Evolutionary conservation across 176 grass and related monocot genomes (phyloP).

Genomic region (Bonia amplexicaulis): DNA sequence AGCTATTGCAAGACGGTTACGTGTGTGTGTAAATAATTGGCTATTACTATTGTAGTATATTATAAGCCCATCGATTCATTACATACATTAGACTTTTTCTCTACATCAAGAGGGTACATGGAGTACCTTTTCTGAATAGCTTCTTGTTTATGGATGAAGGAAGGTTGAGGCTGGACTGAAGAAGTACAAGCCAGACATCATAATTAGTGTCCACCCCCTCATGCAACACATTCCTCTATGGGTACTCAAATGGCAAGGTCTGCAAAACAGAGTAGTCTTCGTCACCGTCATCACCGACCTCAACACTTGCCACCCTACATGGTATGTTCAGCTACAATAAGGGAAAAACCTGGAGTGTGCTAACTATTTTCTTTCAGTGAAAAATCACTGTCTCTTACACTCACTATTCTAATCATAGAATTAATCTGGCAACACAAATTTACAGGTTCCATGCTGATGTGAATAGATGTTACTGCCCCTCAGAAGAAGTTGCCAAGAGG

Average conservation of each 20-base stretch:
- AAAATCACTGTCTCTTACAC: not conserved
- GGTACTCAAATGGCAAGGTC: slow-evolving; percentile 97
- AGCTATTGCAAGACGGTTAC: not conserved
- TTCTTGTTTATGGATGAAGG: slow-evolving; percentile 61
- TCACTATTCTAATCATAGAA: not conserved
- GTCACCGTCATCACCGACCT: slow-evolving; percentile 95
- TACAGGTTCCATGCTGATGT: slow-evolving; percentile 90
- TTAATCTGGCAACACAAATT: not conserved
- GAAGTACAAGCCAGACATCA: slow-evolving; percentile 99
- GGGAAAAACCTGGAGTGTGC: not conserved
- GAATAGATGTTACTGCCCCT: slow-evolving; percentile 98
- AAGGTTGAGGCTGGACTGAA: slow-evolving; percentile 97
- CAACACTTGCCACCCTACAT: slow-evolving; percentile 96
- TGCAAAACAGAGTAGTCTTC: slow-evolving; percentile 82
- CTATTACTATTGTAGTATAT: too few species aligned
- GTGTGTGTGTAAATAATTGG: too few species aligned
- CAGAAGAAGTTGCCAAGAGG: slow-evolving; percentile 91
- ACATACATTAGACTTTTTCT: not conserved
- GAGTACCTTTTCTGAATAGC: slow-evolving; percentile 5
- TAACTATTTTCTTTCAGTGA: not conserved
- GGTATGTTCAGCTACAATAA: slow-evolving; percentile 35
- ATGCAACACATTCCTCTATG: slow-evolving; percentile 99
- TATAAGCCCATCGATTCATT: not conserved
- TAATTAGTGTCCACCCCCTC: slow-evolving; percentile 98
- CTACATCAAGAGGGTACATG: not conserved